phyloP scores from a whole-genome alignment of 139 green algal genomes.

The Chlorella ohadii region DNA sequence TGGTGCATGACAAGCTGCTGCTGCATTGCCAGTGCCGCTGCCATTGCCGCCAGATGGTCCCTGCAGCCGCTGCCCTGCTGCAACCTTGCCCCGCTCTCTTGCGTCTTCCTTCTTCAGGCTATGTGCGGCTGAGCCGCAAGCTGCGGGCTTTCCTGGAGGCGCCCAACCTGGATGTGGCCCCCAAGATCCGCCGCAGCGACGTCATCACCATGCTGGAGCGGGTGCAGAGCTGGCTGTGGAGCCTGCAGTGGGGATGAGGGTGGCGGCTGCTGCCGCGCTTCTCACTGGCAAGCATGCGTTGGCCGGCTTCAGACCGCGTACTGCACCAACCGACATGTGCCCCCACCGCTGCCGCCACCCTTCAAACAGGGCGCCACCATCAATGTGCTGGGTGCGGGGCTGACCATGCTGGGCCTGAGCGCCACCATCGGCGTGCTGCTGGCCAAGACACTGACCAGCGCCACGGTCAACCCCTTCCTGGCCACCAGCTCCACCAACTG shows the following conservation, averaged over 20 bases:
- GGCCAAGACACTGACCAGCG: conserved; percentile 96
- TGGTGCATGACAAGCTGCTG: no score
- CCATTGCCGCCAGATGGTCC: no score
- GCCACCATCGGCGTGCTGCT: conserved; percentile 94
- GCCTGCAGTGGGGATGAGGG: no score
- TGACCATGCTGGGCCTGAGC: conserved; percentile 78
- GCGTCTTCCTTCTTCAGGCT: not conserved
- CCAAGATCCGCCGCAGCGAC: conserved; percentile 61
- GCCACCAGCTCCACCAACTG: conserved; percentile 69
- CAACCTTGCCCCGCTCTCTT: no score
- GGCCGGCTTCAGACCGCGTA: no score
- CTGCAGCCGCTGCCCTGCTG: no score
- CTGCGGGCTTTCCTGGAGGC: conserved; percentile 78
- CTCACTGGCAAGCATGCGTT: no score
- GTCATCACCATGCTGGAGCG: conserved; percentile 70
- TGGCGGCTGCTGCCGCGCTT: no score
- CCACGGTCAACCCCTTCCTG: conserved; percentile 91
- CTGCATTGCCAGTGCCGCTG: no score
- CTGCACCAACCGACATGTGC: no score
- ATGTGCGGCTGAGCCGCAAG: conserved; percentile 68
- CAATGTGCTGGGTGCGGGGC: conserved; percentile 77
- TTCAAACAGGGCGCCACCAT: conserved; percentile 71
- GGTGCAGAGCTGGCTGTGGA: not conserved
- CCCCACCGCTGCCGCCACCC: no score
- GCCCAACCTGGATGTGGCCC: conserved; percentile 22